Evolutionary conservation across 2,329 filamentous ascomycete species (phyloP).

Genomic region (Fonsecaea pedrosoi): DNA sequence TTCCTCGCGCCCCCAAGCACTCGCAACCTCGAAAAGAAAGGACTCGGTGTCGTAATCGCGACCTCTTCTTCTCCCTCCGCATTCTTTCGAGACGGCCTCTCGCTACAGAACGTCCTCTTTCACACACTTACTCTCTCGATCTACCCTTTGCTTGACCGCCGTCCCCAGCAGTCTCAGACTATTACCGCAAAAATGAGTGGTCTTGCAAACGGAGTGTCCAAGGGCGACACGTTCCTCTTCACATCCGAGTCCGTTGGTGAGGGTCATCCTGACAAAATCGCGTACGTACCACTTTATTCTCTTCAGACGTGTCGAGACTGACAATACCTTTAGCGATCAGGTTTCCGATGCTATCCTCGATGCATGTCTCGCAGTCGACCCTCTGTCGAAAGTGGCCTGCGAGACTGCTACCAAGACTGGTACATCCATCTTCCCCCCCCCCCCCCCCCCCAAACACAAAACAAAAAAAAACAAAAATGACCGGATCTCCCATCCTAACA

Average conservation of each 20-base stretch:
- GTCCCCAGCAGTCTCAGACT: background rate
- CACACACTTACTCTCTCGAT: slow-evolving; percentile 12
- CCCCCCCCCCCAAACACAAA: too few species aligned
- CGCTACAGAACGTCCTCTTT: slow-evolving; percentile 41
- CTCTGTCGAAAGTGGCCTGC: slow-evolving; percentile 97
- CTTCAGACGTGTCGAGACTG: slow-evolving; percentile 11
- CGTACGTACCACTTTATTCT: slow-evolving; percentile 55
- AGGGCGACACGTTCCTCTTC: slow-evolving; percentile 80
- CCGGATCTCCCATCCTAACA: slow-evolving; percentile 13
- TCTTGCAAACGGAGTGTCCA: slow-evolving; percentile 42
- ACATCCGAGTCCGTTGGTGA: slow-evolving; percentile 90
- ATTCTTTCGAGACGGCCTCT: slow-evolving; percentile 46
- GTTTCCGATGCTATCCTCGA: slow-evolving; percentile 98
- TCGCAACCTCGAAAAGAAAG: slow-evolving; percentile 14
- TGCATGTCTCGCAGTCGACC: slow-evolving; percentile 92
- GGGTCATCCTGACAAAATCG: slow-evolving; percentile 95
- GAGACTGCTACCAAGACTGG: slow-evolving; percentile 99
- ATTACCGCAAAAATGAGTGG: slow-evolving; percentile 32
- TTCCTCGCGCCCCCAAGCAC: slow-evolving; percentile 2
- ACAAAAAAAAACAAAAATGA: too few species aligned
- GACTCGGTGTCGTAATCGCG: background rate
- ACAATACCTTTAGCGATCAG: slow-evolving; percentile 70
- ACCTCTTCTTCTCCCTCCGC: slow-evolving; percentile 41
- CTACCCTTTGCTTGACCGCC: slow-evolving; percentile 3
- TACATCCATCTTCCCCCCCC: slow-evolving; percentile 47